Base-by-base conservation (phyloP, 257 asterid species). In the Solanum appendiculatum region DNA sequence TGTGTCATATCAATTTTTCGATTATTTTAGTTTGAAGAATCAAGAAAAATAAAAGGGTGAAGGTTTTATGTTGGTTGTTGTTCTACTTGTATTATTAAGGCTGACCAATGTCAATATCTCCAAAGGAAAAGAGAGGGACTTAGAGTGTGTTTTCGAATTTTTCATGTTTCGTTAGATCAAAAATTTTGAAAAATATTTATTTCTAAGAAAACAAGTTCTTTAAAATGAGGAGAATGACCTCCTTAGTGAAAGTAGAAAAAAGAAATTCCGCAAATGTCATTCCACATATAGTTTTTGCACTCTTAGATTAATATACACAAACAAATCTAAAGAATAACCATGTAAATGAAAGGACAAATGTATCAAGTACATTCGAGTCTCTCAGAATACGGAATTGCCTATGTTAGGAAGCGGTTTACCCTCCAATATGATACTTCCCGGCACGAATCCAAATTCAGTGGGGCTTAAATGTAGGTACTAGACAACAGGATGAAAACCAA, bases 391-490 rank as follows among this genome's bases (percentile, higher is more conserved):
- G 25, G 8, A 54, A 9, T 10, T 10, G 7, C 25, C 25, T 21
- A 54, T 54, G 25, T 54, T 54, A 54, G 63, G 7, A 11, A 54
- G 63, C 4, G 2, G 1, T 54, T 54, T 20, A 54, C 1, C 1
- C 2, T 54, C 0, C 4, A 54, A 18, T 54, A 9, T 51, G 4
- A 3, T 1, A 54, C 5, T 54, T 54, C 20, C 0, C 1, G 0
- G 1, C 1, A 2, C 63, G 1, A 54, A 54, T 54, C 0, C 0
- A 9, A 54, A 54, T 54, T 54, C 2, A 6, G 8, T 5, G 2
- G 9, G 11, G 9, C 63, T 18, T 54, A 54, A 54, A 54, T 54
- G 10, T 18, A 20, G n/a, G 10, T 46, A 46, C 0, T 20, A 0
- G n/a, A 54, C 23, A 54, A 20, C 0, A 54, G 9, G n/a, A n/a